phyloP scores from a whole-genome alignment of 768 basidiomycete genomes.

The Hericium erinaceus region DNA sequence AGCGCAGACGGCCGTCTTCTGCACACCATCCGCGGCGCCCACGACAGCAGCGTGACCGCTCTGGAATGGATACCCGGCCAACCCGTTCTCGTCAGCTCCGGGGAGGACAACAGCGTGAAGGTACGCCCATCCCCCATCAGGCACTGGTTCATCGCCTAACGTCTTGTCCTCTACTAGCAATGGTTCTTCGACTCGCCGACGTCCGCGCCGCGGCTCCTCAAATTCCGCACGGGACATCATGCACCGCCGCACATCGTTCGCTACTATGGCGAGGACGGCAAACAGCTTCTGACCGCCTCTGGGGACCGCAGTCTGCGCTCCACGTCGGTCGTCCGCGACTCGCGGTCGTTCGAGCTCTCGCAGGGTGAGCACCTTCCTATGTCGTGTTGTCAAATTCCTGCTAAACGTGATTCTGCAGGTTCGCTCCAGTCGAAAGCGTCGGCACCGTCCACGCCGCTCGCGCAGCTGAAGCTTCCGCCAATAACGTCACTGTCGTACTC shows the following conservation, averaged over 20 bases:
- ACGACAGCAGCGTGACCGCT: slow-evolving; percentile 75
- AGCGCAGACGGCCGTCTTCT: slow-evolving; percentile 72
- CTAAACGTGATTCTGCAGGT: slow-evolving; percentile 34
- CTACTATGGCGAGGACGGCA: slow-evolving; percentile 96
- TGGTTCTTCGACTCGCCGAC: slow-evolving; percentile 95
- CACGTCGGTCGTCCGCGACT: slow-evolving; percentile 91
- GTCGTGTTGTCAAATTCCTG: neutral
- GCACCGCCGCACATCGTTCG: slow-evolving; percentile 85
- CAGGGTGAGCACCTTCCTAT: slow-evolving; percentile 50
- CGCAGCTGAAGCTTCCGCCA: slow-evolving; percentile 77
- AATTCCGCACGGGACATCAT: slow-evolving; percentile 89
- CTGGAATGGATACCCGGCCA: slow-evolving; percentile 93
- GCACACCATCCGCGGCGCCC: slow-evolving; percentile 81
- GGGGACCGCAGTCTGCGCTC: slow-evolving; percentile 83
- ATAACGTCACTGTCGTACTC: slow-evolving; percentile 75
- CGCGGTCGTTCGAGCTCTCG: slow-evolving; percentile 87
- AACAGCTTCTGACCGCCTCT: slow-evolving; percentile 83
- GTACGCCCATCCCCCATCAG: slow-evolving; percentile 29
- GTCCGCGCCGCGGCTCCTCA: slow-evolving; percentile 75
- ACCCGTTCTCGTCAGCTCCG: slow-evolving; percentile 80
- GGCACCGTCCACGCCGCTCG: slow-evolving; percentile 64
- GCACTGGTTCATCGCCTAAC: neutral
- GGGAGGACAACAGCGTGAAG: slow-evolving; percentile 94
- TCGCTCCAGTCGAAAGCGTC: slow-evolving; percentile 78
- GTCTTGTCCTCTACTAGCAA: slow-evolving; percentile 49